Evolutionary conservation across 2,329 filamentous ascomycete genomes (phyloP).

Genomic region (Ceratocystis albifundus): DNA sequence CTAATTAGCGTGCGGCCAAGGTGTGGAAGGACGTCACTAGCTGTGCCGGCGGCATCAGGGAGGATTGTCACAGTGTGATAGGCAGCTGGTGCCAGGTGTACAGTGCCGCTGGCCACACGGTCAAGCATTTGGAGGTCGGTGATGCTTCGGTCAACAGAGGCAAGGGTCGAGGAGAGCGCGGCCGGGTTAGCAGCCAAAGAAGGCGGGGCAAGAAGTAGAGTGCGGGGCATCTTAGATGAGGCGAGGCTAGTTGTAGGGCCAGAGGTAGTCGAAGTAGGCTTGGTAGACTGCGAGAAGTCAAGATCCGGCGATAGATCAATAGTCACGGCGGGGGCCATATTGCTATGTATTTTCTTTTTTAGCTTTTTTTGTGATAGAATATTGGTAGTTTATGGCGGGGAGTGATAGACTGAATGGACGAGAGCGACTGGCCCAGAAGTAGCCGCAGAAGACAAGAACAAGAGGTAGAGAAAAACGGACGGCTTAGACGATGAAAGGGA

Average conservation of each 20-base stretch:
- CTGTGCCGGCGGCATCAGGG: constrained; percentile 59
- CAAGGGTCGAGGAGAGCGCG: constrained; percentile 58
- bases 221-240: constrained; percentile 40
- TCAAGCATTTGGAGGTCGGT: constrained; percentile 98
- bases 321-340: constrained; percentile 43
- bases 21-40: constrained; percentile 50
- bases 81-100: constrained; percentile 59
- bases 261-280: constrained; percentile 27
- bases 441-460: neutral
- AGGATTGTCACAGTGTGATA: constrained; percentile 82
- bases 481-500: neutral
- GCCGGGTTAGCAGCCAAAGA: constrained; percentile 79
- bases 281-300: constrained; percentile 30
- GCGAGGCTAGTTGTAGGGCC: constrained; percentile 27
- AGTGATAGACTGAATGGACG: neutral
- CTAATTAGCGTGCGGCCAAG: constrained; percentile 57
- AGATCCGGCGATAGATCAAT: constrained; percentile 48
- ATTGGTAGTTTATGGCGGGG: neutral
- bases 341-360: constrained; percentile 17
- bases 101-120: constrained; percentile 70
- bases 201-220: constrained; percentile 78
- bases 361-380: constrained; percentile 27
- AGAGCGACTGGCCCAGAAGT: neutral
- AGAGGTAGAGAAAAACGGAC: neutral
- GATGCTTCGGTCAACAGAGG: constrained; percentile 57